Percentiles rank a stretch among this genome's conserved stretches.
These are phyloP conservation scores for Physcia stellaris DNA, from an alignment of 495 filamentous ascomycete genomes.

Conservation along the genomic window DNA sequence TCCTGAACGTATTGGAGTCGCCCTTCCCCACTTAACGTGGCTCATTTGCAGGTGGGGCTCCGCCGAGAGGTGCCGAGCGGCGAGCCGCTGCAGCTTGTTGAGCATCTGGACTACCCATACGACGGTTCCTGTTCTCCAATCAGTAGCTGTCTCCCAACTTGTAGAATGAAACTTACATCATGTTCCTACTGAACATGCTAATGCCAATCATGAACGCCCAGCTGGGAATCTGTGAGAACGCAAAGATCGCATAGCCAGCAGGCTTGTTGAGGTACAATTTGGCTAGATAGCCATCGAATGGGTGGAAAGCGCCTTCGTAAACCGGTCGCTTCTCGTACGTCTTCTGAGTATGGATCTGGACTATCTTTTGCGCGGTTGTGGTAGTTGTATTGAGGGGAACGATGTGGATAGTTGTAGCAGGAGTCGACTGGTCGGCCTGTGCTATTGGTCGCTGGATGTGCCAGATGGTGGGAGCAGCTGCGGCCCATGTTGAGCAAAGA, in stretches of 20 bases:
- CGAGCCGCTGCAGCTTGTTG: not conserved
- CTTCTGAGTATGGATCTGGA: conserved; percentile 49
- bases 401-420: conserved; percentile 36
- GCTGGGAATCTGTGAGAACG: conserved; percentile 41
- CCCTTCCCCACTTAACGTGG: too few species aligned
- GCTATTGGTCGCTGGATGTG: conserved; percentile 59
- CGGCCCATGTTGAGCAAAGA: conserved; percentile 73
- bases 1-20: too few species aligned
- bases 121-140: not conserved
- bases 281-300: conserved; percentile 60
- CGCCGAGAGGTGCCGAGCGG: conserved; percentile 3
- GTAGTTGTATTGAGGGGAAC: conserved; percentile 52
- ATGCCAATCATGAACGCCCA: conserved; percentile 74
- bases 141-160: not conserved
- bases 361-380: conserved; percentile 46
- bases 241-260: conserved; percentile 55
- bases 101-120: not conserved
- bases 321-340: conserved; percentile 36
- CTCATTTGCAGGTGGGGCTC: conserved; percentile 6
- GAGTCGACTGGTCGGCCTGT: conserved; percentile 22
- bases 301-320: conserved; percentile 68
- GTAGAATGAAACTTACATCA: conserved; percentile 58
- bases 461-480: conserved; percentile 56
- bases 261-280: conserved; percentile 48
- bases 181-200: conserved; percentile 61